Evolutionary conservation across 2,329 filamentous ascomycete genomes (phyloP), one percentile per base, ranked within the genome.

Genomic region (Neospermospora avenae): DNA sequence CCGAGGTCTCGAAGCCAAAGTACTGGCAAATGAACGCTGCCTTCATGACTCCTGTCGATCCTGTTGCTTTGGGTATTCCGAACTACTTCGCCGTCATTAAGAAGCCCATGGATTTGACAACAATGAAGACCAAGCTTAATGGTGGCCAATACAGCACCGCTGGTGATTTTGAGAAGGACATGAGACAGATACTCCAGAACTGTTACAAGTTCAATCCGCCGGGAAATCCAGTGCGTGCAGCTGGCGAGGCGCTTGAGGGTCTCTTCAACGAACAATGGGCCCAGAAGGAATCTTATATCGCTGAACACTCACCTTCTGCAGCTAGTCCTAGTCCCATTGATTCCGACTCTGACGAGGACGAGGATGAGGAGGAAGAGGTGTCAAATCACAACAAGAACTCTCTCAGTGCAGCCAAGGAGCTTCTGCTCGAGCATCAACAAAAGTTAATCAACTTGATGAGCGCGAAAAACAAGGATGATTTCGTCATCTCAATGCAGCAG

Each of bases 41-140:
- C 61, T 99, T 99, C 77, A 78, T 91, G 69, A 77, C 83, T 7
- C 90, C 95, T 0, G 95, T 99, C 20, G 95, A 99, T 72, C 92
- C 95, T 0, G 93, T 98, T 37, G 93, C 93, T 0, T 79, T 98
- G 57, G 92, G 93, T 72, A 97, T 98, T 61, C 95, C 95, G 0
- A 88, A 89, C 24, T 99, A 99, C 73, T 91, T 95, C 73, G 91
- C 89, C 70, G 80, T 98, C 63, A 92, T 99, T 77, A 98, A 96
- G 80, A 91, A 93, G 73, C 95, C 95, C 0, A 99, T 98, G 93
- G 93, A 99, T 73, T 80, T 97, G 53, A 81, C 83, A 16, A 96
- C 91, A n/a, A 89, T 96, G 71, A 80, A 84, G 37, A 81, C 81
- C 44, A 96, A 96, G 75, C 80, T 97, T 42, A 85, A 88, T 67